Base-by-base conservation (phyloP, 257 asterid genomes). In the Galeopsis tetrahit region DNA sequence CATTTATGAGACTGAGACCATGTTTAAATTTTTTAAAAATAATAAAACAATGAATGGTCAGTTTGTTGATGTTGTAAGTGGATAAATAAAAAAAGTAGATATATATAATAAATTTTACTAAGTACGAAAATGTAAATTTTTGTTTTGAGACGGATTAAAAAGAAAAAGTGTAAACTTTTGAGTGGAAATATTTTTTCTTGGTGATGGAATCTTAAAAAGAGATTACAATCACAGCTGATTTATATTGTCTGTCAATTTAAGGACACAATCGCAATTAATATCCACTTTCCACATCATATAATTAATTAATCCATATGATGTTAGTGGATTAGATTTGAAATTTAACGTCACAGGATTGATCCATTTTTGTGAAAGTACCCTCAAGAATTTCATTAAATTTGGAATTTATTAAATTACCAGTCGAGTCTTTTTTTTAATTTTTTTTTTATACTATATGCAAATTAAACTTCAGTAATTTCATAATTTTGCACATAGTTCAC, bases 261-360 rank as follows among this genome's bases (percentile, higher is more conserved):
- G 61, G 35, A 55, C 61, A 55, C 43, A 55, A 55, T 55, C 34
- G 21, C 4, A 21, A 55, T 1, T 55, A 21, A 55, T 21, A 14
- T 55, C 60, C 11, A 53, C 60, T 53, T 53, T 53, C 31, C 60
- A 53, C 60, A 7, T 53, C 34, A 53, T 53, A 21, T 21, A 21
- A 21, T 21, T 21, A 3, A 49, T 15, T 49, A 53, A 51, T 51
- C 32, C 2, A 14, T 10, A 51, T 51, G 3, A 5, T 51, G 58
- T 11, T 43, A 48, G 55, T 1, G 9, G 56, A 7, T 55, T 1
- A 55, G 61, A 55, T 55, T 55, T 55, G 13, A 9, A 7, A 55
- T 55, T 44, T 17, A 55, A 55, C 13, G 35, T 7, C 35, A 52
- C 59, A 55, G 21, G 33, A 17, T 21, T 9, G 34, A 55, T 7